These are phyloP conservation scores for Lotmaria passim DNA, from an alignment of 208 protist species.

Conservation along the genomic window DNA sequence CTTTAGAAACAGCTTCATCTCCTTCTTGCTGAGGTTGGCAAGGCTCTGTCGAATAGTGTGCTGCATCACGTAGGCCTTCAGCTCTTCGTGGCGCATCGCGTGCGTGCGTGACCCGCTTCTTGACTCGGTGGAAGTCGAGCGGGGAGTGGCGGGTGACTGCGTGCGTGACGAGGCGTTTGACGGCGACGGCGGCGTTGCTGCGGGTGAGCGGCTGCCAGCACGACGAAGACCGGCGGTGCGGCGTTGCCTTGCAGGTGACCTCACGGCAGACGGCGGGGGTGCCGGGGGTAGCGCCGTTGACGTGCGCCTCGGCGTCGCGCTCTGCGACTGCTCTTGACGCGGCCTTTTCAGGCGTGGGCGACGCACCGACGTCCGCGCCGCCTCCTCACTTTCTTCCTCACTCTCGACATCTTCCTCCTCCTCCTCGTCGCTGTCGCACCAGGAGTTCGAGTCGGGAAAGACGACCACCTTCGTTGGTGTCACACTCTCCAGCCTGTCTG, in stretches of 20 bases:
- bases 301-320: conserved; percentile 7
- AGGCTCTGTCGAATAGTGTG: conserved; percentile 56
- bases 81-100: conserved; percentile 39
- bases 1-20: conserved; percentile 47
- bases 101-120: background rate
- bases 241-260: conserved; percentile 1
- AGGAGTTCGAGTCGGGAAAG: conserved; percentile 11
- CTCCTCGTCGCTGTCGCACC: conserved; percentile 10
- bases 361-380: background rate
- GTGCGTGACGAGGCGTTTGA: conserved; percentile 11
- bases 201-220: background rate
- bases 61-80: conserved; percentile 51
- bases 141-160: conserved; percentile 5
- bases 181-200: conserved; percentile 1
- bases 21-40: conserved; percentile 32
- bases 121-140: conserved; percentile 6
- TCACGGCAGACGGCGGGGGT: conserved; percentile 33
- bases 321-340: conserved; percentile 7
- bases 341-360: conserved; percentile 14
- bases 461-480: conserved; percentile 39
- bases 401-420: conserved; percentile 13
- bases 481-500: conserved; percentile 49
- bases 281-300: conserved; percentile 23
- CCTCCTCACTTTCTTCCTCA: conserved; percentile 14
- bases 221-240: background rate